Percentiles rank a stretch among this genome's conserved stretches.
Conservation (phyloP, 1,284 basidiomycete species). For the Thelephora terrestris region DNA sequence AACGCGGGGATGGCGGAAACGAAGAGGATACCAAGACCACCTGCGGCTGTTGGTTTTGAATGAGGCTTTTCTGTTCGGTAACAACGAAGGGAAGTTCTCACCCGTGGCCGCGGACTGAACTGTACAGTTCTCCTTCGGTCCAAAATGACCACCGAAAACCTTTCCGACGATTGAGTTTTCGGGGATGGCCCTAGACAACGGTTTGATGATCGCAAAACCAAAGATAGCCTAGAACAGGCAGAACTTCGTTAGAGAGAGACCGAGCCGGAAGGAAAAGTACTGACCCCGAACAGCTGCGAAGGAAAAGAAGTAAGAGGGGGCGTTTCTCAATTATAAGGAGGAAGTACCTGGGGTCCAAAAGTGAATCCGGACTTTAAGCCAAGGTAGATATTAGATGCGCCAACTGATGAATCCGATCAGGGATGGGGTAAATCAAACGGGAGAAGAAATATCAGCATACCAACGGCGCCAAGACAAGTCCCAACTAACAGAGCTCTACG, state of each 20-base stretch:
- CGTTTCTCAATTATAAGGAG: background rate
- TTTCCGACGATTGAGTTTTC: constrained; percentile 32
- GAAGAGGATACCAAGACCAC: constrained; percentile 51
- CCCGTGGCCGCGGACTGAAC: constrained; percentile 43
- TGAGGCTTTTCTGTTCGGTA: background rate
- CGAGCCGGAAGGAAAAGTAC: background rate
- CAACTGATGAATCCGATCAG: constrained; percentile 21
- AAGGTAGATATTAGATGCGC: constrained; percentile 59
- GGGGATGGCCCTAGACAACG: constrained; percentile 40
- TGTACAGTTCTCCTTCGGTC: constrained; percentile 60
- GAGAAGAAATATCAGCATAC: constrained; percentile 12
- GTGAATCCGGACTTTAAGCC: constrained; percentile 64
- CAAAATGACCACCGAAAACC: constrained; percentile 50
- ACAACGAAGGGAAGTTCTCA: constrained; percentile 11
- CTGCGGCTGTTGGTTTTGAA: constrained; percentile 28
- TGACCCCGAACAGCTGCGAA: background rate
- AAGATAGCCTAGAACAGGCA: constrained; percentile 36
- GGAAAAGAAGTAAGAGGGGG: background rate
- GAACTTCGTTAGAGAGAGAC: too few relatives aligned
- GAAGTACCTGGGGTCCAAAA: constrained; percentile 30
- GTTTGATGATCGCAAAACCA: constrained; percentile 57
- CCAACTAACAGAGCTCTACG: constrained; percentile 46
- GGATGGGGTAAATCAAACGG: constrained; percentile 2
- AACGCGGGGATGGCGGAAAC: constrained; percentile 60
- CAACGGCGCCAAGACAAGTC: constrained; percentile 46